Base-by-base conservation (phyloP, 306 rosid species). In the Cucumis sativus region DNA sequence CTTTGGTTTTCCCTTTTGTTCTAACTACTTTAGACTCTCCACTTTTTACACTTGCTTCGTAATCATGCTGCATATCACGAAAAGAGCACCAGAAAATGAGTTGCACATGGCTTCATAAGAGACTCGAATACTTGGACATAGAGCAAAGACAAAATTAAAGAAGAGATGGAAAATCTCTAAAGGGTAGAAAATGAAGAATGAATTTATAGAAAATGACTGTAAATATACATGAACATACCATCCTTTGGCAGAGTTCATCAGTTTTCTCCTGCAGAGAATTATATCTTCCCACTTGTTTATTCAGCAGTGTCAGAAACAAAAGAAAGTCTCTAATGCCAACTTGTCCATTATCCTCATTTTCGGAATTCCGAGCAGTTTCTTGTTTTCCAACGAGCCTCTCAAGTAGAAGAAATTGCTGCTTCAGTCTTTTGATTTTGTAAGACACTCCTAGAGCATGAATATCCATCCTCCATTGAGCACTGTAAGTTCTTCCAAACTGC, bases 381-480 rank as follows among this genome's bases (percentile, higher is more conserved):
- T 90, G 90, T 80, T 64, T 92, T 79, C 96, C 98, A 35, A 89
- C 75, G 85, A 94, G 85, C 79, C 90, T 90, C 82, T 94, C 97
- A 5, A 94, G 88, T 86, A 92, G 85, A 80, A 85, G 41, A 78
- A 94, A 94, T 79, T 94, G 96, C 80, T 95, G 98, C 79, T 90
- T 95, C 74, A 95, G 86, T 85, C 98, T 89, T 84, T 95, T 95
- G 85, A 95, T 89, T 83, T 95, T 95, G 93, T 85, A 95, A 64
- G 96, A 89, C 65, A 92, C 87, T 71, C 97, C 96, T 78, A 94
- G 93, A 77, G 97, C 96, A 80, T 92, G 94, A 51, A 95, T 89
- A 82, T 95, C 98, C 93, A 95, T 88, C 85, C 89, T 90, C 97
- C 96, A 90, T 74, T 16, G 79, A 20, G 87, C 45, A 63, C 59